Evolutionary conservation across 2,329 filamentous ascomycete species (phyloP), one percentile per base, ranked within the genome.

Genomic region (Colletotrichum salicis): DNA sequence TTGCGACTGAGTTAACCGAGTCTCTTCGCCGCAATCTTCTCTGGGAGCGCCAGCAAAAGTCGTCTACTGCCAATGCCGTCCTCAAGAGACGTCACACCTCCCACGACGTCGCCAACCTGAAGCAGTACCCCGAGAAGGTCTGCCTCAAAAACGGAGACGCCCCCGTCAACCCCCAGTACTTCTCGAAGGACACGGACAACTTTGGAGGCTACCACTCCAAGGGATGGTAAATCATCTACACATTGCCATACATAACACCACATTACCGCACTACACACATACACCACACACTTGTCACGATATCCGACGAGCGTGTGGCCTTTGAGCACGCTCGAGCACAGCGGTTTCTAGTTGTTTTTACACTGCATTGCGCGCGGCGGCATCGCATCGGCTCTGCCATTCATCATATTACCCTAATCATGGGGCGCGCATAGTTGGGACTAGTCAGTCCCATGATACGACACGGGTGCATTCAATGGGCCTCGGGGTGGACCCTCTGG

Each of bases 31-130:
- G 95, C 76, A 94, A 98, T 77, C 91, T 99, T 19, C 89, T 98
- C 19, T 97, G 94, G 93, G 96, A 99, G 81, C 92, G 96, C 64
- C 94, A 97, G 79, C 96, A 98, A 79, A 97, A 96, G 88, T 94
- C 94, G 71, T 93, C 93, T 41, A 96, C 94, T 8, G 94, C 92
- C 77, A 95, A 96, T 74, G 94, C 95, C 1, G 94, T 96, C 66
- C 87, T 97, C 70, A 97, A 97, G 86, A 91, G 96, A 74, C 89
- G 94, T 71, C 95, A 98, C 80, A 97, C 95, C 8, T 94, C 96
- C 2, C 93, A 96, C 75, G 95, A 98, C 79, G 91, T 98, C 74
- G 93, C 94, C 73, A 97, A 97, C 81, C 87, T 98, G 55, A 93
- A 92, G 83, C 91, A 96, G 80, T 94, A 93, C 78, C 93, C 94